phyloP scores from a whole-genome alignment of 129 eudicot genomes.

The Dittrichia graveolens region DNA sequence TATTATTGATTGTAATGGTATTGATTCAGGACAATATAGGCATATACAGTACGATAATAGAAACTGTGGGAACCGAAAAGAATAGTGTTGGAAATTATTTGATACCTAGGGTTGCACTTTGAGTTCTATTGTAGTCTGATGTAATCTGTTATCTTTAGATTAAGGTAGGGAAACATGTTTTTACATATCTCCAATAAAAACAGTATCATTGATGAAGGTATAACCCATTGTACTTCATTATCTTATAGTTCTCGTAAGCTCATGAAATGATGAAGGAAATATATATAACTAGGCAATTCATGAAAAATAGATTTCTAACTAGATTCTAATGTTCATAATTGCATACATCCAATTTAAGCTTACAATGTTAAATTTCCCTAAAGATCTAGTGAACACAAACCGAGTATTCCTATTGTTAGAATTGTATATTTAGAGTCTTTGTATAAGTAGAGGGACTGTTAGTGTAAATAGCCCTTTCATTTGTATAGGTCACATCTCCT shows the following conservation, averaged over 20 bases:
- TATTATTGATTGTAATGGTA: background rate
- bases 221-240: too few relatives aligned
- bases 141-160: background rate
- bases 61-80: constrained; percentile 2
- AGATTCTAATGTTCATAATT: too few relatives aligned
- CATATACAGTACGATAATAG: background rate
- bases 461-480: too few relatives aligned
- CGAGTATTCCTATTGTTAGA: background rate
- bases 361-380: too few relatives aligned
- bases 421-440: background rate
- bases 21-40: constrained; percentile 2
- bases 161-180: background rate
- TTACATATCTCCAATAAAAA: constrained; percentile 1
- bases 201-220: background rate
- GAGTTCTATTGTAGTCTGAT: background rate
- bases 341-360: too few relatives aligned
- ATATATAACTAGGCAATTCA: too few relatives aligned
- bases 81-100: background rate
- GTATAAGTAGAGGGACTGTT: too few relatives aligned
- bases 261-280: too few relatives aligned
- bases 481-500: too few relatives aligned
- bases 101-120: background rate
- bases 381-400: too few relatives aligned
- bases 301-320: too few relatives aligned
- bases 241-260: too few relatives aligned